Base-by-base conservation (phyloP, 108 stramenopile species). In the Schizochytrium sp. region DNA sequence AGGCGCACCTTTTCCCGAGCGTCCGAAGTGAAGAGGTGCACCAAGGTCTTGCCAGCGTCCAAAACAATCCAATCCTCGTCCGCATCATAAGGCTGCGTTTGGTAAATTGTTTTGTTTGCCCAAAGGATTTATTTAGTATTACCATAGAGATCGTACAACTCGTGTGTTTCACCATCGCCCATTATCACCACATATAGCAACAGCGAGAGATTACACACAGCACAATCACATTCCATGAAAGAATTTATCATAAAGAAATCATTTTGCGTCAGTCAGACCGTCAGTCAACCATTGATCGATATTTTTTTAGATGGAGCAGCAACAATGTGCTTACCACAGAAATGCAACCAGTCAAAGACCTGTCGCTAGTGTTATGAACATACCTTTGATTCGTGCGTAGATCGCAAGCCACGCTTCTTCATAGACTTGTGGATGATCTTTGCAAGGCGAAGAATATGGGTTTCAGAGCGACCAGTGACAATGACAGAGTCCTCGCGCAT, bases 341-440 rank as follows among this genome's bases (percentile, higher is more conserved):
- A 60, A 2, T n/a, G 28, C 59, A 60, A 60, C 59, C 28, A n/a
- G 17, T 0, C 12, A 69, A 1, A 15, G 28, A 7, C 42, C 12
- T 2, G 12, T 8, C 19, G 3, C 64, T 8, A 44, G 64, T 38
- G 5, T 38, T 2, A 64, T 44, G 28, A 69, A 69, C 64, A 7
- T 69, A 69, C 64, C 64, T 69, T 69, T 38, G 40, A 44, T 69
- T 69, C 64, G 64, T 69, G 64, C 64, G 64, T 44, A 15, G 64
- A 7, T 38, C 7, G 15, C 42, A 69, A 44, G 64, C 15, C 64
- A 44, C 64, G 64, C 64, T 69, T 69, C 5, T 44, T 38, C 64
- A 69, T 69, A 7, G 64, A 69, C 15, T 69, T 69, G 64, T 69
- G 64, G 42, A 69, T 44, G 28, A 69, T 69, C 15, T 69, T 69